Base-by-base conservation (phyloP, 1,284 basidiomycete species). In the Butyriboletus appendiculatus region DNA sequence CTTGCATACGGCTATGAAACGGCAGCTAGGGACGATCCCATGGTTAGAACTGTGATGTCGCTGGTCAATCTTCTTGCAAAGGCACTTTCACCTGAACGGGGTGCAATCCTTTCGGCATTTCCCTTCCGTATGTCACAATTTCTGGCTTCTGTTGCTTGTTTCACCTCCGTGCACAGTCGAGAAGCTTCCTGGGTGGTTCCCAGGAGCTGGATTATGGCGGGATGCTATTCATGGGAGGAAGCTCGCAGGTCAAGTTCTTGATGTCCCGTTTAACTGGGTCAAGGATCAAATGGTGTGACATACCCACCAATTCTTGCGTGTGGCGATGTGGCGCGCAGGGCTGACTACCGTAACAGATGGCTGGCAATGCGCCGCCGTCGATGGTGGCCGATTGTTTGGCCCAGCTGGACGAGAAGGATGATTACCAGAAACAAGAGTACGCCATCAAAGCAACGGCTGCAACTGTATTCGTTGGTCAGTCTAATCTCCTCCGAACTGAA, bases 131-230 rank as follows among this genome's bases (percentile, higher is more conserved):
- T 9, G 66, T 66, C 34, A 5, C 41, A 16, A 18, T 9, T 11
- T 11, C 15, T 32, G 22, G 11, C 22, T 26, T 22, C 2, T 37
- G 5, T 30, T 10, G 5, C 10, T 33, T 10, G 16, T 34, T 39
- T 58, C 18, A 51, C 20, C 41, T 16, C 14, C 0, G 10, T 10
- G 14, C 24, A 38, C 52, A 79, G 77, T 80, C 33, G 65, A 69
- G 33, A 73, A 66, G 43, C 42, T 79, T 2, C 77, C 77, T 0
- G 53, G 56, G 1, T 79, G 77, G 76, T 67, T 79, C 30, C 76
- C 76, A 6, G 72, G 73, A 11, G 69, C 72, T 16, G 62, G 53
- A 1, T 75, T 77, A 59, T 72, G 77, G 57, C 61, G 64, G 5
- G 45, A 63, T 4, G 73, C 71, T 35, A 33, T 20, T 14, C 45